Conservation (phyloP, 2,329 filamentous ascomycete species). For the Colletotrichum sp. region DNA sequence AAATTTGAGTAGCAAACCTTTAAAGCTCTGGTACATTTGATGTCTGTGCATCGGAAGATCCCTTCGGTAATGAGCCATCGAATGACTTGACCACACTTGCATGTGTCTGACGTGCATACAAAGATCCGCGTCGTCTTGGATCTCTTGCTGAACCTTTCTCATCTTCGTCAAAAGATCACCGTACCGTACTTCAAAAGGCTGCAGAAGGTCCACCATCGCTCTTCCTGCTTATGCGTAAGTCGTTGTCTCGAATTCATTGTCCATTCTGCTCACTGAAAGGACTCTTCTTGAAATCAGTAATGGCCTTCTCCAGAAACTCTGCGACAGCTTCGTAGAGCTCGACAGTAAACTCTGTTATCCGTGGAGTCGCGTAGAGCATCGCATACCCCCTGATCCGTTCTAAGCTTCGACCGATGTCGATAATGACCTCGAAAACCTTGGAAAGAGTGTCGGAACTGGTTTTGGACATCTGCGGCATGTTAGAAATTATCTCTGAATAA, state of each 20-base stretch:
- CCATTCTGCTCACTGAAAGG: background rate
- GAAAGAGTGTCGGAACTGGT: constrained; percentile 26
- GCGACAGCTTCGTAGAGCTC: constrained; percentile 29
- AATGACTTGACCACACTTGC: constrained; percentile 12
- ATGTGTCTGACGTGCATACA: constrained; percentile 19
- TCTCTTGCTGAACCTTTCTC: constrained; percentile 12
- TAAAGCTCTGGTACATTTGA: constrained; percentile 5
- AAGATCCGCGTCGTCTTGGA: constrained; percentile 22
- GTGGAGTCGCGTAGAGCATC: constrained; percentile 25
- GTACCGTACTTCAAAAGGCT: constrained; percentile 22
- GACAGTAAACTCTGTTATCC: constrained; percentile 30
- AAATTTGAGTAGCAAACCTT: background rate
- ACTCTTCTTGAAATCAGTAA: constrained; percentile 24
- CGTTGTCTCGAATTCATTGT: too few species aligned
- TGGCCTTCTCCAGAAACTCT: constrained; percentile 27
- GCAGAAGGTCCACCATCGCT: background rate
- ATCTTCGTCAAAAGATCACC: constrained; percentile 23
- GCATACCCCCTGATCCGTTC: constrained; percentile 26
- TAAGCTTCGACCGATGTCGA: constrained; percentile 28
- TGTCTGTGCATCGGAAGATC: constrained; percentile 18
- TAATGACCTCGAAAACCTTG: constrained; percentile 28
- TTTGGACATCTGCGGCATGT: constrained; percentile 25
- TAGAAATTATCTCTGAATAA: background rate
- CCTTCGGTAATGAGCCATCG: constrained; percentile 18
- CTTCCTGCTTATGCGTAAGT: background rate